These are phyloP conservation scores for Syzygium aromaticum DNA, from an alignment of 345 rosid genomes.

Conservation along the genomic window DNA sequence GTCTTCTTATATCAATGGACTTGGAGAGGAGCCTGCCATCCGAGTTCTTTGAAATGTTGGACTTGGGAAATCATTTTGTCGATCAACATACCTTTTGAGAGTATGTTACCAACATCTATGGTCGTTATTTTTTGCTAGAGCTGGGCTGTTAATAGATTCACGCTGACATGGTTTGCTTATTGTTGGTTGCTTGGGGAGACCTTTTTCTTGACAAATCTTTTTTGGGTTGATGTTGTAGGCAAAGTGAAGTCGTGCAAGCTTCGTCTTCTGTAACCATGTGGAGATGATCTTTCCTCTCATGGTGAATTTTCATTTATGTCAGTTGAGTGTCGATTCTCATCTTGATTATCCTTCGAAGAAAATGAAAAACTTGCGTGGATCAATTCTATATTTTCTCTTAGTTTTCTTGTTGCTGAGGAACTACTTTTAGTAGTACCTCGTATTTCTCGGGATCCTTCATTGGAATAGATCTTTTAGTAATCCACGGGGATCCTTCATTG, in stretches of 20 bases:
- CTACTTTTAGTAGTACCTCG: conserved; percentile 18
- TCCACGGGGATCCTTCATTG: conserved; percentile 48
- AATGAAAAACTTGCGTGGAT: conserved; percentile 25
- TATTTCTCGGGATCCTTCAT: background rate
- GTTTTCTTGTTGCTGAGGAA: conserved; percentile 29
- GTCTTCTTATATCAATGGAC: conserved; percentile 36
- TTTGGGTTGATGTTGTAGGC: conserved; percentile 12
- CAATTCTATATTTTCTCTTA: conserved; percentile 17
- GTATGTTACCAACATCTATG: conserved; percentile 3
- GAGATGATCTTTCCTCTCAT: conserved; percentile 33
- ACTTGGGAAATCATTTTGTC: conserved; percentile 37
- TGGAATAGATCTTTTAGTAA: conserved; percentile 27
- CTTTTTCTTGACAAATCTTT: conserved; percentile 19
- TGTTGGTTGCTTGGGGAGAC: conserved; percentile 18
- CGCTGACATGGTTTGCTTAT: conserved; percentile 21
- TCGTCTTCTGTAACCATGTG: conserved; percentile 25
- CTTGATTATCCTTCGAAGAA: conserved; percentile 8
- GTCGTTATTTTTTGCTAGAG: background rate
- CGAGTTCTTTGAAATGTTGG: conserved; percentile 58
- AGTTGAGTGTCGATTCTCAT: conserved; percentile 23
- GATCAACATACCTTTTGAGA: conserved; percentile 22
- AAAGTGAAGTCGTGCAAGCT: conserved; percentile 11
- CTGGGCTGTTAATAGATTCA: conserved; percentile 12
- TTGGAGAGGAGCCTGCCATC: conserved; percentile 24
- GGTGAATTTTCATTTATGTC: conserved; percentile 19